Evolutionary conservation across 2,329 filamentous ascomycete genomes (phyloP).

Genomic region (Fusarium sp.): DNA sequence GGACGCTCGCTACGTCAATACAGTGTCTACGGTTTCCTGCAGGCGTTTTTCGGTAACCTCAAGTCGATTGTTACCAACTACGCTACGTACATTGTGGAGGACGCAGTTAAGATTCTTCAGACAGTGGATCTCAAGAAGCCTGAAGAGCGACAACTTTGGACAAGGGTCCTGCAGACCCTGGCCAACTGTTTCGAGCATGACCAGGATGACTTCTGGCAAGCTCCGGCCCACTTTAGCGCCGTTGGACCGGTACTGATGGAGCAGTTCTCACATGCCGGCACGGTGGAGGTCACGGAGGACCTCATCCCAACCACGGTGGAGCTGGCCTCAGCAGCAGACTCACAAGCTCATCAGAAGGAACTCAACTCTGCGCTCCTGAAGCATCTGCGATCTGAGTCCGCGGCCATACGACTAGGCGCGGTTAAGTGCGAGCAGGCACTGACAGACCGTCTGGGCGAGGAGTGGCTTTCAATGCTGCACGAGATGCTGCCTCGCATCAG

Average conservation of each 20-base stretch:
- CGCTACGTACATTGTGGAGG: slow-evolving; percentile 86
- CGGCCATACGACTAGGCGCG: slow-evolving; percentile 82
- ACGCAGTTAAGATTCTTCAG: slow-evolving; percentile 75
- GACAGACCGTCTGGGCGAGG: slow-evolving; percentile 86
- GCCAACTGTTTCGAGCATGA: slow-evolving; percentile 87
- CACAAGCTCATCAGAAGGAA: slow-evolving; percentile 90
- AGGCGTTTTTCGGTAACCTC: slow-evolving; percentile 85
- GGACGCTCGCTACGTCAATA: slow-evolving; percentile 76
- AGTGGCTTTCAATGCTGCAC: slow-evolving; percentile 91
- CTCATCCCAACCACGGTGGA: slow-evolving; percentile 84
- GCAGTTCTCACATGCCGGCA: slow-evolving; percentile 71
- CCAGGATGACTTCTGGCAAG: slow-evolving; percentile 96
- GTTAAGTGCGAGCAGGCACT: slow-evolving; percentile 86
- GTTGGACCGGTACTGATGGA: slow-evolving; percentile 79
- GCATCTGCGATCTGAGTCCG: slow-evolving; percentile 80
- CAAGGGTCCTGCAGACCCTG: slow-evolving; percentile 79
- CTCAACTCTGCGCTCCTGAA: slow-evolving; percentile 85
- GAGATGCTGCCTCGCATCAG: slow-evolving; percentile 98
- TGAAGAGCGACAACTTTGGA: slow-evolving; percentile 74
- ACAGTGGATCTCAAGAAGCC: slow-evolving; percentile 63
- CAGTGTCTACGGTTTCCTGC: slow-evolving; percentile 86
- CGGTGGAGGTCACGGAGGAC: slow-evolving; percentile 62
- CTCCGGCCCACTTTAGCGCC: slow-evolving; percentile 85
- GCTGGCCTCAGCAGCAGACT: slow-evolving; percentile 84
- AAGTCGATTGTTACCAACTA: slow-evolving; percentile 97